A percentile compares a stretch with the other conserved stretches of the same genome.
Conservation (phyloP, 2,329 filamentous ascomycete species). For the Colletotrichum sp. region DNA sequence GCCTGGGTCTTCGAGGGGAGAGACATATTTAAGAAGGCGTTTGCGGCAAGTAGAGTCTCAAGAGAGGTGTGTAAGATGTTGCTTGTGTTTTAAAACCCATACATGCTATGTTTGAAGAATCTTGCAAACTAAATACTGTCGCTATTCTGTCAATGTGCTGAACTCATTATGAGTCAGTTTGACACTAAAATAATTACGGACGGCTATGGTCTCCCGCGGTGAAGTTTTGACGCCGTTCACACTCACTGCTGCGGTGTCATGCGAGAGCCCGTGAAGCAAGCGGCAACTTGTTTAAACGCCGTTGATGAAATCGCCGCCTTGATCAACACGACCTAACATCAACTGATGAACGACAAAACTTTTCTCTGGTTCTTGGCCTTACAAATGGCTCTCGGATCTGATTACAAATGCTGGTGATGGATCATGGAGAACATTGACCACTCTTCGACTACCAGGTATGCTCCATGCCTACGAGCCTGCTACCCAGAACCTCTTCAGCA, state of each 20-base stretch:
- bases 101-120: background rate
- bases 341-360: rapidly evolving
- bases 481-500: background rate
- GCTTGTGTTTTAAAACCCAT: background rate
- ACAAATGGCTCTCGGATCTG: rapidly evolving
- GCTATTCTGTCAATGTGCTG: background rate
- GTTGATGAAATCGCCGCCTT: background rate
- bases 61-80: background rate
- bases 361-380: rapidly evolving
- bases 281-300: background rate
- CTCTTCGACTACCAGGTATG: no score
- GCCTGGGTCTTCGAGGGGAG: background rate
- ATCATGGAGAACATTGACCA: no score
- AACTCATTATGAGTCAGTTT: background rate
- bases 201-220: rapidly evolving
- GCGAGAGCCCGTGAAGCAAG: background rate
- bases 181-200: rapidly evolving
- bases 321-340: background rate
- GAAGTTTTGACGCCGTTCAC: background rate
- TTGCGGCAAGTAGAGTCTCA: background rate
- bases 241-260: rapidly evolving
- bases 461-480: background rate
- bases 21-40: background rate
- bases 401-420: background rate
- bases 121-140: background rate